These are phyloP conservation scores for Simplicillium sp. DNA, from an alignment of 2,329 filamentous ascomycete species.

Conservation along the genomic window DNA sequence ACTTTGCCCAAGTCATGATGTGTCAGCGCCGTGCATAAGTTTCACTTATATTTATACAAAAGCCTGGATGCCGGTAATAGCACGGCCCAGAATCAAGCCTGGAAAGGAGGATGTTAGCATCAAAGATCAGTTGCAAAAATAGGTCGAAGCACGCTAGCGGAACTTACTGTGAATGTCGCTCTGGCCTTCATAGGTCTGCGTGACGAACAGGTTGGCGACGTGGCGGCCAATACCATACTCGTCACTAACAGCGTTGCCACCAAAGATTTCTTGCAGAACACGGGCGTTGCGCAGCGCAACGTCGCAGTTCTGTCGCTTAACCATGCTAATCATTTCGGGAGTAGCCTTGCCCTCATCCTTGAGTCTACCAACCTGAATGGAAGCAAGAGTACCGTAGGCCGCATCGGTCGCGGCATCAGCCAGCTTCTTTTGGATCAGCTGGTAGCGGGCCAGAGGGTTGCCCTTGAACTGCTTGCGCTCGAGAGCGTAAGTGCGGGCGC, in stretches of 20 bases:
- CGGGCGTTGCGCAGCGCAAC: conserved; percentile 72
- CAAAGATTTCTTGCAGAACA: conserved; percentile 86
- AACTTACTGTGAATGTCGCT: conserved; percentile 92
- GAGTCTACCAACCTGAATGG: conserved; percentile 80
- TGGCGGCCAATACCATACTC: conserved; percentile 94
- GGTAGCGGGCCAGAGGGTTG: conserved; percentile 91
- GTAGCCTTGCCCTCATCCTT: conserved; percentile 84
- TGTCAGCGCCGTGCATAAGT: no score
- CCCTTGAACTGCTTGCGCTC: conserved; percentile 94
- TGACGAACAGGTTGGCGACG: conserved; percentile 92
- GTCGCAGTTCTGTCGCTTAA: conserved; percentile 98
- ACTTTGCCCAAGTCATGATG: no score
- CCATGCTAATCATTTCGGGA: conserved; percentile 94
- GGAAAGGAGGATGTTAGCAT: conserved; percentile 9
- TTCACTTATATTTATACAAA: conserved; percentile 46
- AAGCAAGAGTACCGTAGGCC: conserved; percentile 81
- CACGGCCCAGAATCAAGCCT: conserved; percentile 61
- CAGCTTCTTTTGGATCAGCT: conserved; percentile 96
- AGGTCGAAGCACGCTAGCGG: not conserved
- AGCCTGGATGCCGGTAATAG: conserved; percentile 68
- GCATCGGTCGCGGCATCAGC: conserved; percentile 87
- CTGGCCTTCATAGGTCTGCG: conserved; percentile 96
- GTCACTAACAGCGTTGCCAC: conserved; percentile 95
- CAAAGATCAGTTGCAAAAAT: not conserved
- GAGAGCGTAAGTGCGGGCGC: conserved; percentile 77